Base-by-base conservation (phyloP, 1,284 basidiomycete genomes). In the Mycena citricolor region DNA sequence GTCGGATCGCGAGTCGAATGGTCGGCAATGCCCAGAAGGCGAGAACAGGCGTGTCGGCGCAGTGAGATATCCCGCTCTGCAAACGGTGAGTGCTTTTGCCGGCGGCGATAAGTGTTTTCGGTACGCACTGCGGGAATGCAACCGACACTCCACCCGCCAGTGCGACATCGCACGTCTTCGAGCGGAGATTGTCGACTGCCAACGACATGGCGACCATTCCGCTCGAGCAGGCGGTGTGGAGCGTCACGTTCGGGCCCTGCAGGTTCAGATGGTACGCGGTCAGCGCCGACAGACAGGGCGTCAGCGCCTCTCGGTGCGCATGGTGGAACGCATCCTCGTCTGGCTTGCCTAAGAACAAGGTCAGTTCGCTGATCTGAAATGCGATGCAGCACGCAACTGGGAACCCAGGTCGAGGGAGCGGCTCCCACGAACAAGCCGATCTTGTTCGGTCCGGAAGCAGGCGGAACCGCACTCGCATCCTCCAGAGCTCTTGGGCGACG, bases 251-350 rank as follows among this genome's bases (percentile, higher is more conserved):
- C 19, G 33, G 33, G 12, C 33, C 33, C 16, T 35, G 33, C 7
- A 35, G 33, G 33, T 35, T 35, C 8, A 35, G 33, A 35, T 35
- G 33, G 17, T 35, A 35, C 5, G 33, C 33, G 19, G 33, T 35
- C 8, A 8, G 7, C 12, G 33, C 33, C 7, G 33, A 35, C 12
- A 35, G 20, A 5, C 19, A 35, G 13, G 33, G 33, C 5, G 33
- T 21, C 8, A 21, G 19, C 7, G 24, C 14, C 11, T 35, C 19
- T 6, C 24, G 33, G 8, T 17, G 33, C 33, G 10, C 19, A 21
- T 10, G 19, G 17, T 35, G 11, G 17, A 17, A 35, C 10, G 10
- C 26, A n/a, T 29, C 26, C 26, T n/a, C 26, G n/a, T 10, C 26
- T 29, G n/a, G 10, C 26, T 29, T 10, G 26, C n/a, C n/a, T 10